Evolutionary conservation across 2,329 filamentous ascomycete genomes (phyloP).

Genomic region (Raffaelea albimanens): DNA sequence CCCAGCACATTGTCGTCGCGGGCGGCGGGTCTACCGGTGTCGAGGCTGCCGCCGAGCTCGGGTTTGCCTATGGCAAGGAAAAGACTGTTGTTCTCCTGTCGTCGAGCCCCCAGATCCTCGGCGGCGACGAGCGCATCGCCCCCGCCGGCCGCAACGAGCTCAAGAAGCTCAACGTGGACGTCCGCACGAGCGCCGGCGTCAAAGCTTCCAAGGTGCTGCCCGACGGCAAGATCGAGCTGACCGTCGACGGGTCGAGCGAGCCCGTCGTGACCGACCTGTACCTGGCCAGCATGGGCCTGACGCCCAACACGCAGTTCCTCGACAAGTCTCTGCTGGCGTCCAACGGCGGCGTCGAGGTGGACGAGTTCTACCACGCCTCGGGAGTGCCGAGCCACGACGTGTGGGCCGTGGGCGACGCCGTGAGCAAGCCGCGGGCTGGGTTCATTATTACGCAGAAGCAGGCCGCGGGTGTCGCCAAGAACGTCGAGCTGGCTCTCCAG

Average conservation of each 20-base stretch:
- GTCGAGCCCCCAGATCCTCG: conserved; percentile 29
- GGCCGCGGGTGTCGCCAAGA: conserved; percentile 43
- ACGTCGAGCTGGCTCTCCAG: conserved; percentile 37
- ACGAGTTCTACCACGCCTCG: conserved; percentile 40
- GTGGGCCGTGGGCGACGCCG: conserved; percentile 46
- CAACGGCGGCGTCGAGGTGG: conserved; percentile 36
- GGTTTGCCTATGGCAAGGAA: conserved; percentile 35
- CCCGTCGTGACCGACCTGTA: conserved; percentile 38
- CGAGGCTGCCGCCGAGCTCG: conserved; percentile 46
- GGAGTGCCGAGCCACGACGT: conserved; percentile 27
- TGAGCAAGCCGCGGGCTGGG: conserved; percentile 36
- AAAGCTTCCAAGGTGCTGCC: conserved; percentile 20
- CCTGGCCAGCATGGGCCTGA: conserved; percentile 44
- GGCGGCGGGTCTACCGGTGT: conserved; percentile 48
- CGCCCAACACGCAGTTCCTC: conserved; percentile 46
- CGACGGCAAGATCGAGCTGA: conserved; percentile 38
- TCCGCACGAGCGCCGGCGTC: conserved; percentile 34
- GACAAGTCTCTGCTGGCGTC: conserved; percentile 33
- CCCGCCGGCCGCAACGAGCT: conserved; percentile 37
- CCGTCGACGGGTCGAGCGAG: conserved; percentile 33
- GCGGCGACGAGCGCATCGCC: conserved; percentile 32
- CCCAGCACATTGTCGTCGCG: conserved; percentile 44
- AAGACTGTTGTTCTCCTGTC: conserved; percentile 38
- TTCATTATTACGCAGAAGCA: conserved; percentile 39
- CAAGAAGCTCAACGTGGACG: conserved; percentile 40